Evolutionary conservation across 345 rosid species (phyloP).

Genomic region (Lenwebbia sp.): DNA sequence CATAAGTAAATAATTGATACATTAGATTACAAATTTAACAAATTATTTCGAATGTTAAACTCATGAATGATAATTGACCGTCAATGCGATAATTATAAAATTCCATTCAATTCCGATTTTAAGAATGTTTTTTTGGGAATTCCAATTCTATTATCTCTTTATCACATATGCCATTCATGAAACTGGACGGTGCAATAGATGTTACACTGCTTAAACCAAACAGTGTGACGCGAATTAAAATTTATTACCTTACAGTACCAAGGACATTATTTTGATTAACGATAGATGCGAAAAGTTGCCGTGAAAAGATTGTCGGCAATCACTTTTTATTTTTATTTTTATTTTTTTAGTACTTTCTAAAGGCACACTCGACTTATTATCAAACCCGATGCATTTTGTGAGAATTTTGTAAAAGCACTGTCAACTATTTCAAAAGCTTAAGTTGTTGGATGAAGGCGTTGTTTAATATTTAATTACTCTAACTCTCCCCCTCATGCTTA

Average conservation of each 20-base stretch:
- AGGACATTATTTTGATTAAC: not conserved
- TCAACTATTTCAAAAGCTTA: no score
- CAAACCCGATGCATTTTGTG: no score
- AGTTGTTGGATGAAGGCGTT: no score
- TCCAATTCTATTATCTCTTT: not conserved
- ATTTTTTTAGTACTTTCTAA: no score
- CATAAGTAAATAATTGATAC: not conserved
- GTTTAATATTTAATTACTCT: no score
- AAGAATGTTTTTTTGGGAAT: not conserved
- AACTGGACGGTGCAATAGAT: not conserved
- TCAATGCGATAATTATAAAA: not conserved
- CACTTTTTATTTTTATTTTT: no score
- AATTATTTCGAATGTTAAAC: not conserved
- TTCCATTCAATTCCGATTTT: not conserved
- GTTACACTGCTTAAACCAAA: not conserved
- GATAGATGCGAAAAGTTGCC: not conserved
- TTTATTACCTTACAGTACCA: not conserved
- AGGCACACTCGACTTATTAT: no score
- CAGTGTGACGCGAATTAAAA: no score
- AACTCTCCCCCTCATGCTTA: no score
- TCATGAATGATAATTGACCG: not conserved
- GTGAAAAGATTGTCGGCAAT: not conserved
- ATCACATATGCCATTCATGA: not conserved
- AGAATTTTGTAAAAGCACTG: no score
- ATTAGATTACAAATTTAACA: not conserved